Conservation (phyloP, 345 rosid genomes). For the Brassica cretica region DNA sequence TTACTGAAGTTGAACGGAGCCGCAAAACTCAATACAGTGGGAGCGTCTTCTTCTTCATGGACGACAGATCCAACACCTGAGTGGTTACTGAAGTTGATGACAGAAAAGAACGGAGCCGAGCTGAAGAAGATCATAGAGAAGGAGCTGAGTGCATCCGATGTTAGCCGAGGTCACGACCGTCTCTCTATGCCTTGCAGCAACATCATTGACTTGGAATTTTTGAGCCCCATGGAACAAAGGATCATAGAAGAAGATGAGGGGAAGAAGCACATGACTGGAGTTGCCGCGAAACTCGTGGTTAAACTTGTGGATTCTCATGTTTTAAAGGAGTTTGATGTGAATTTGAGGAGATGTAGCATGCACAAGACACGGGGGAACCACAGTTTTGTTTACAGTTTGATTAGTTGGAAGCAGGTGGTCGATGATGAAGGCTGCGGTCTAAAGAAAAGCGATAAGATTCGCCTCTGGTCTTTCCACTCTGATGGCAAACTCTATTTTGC, state of each 20-base stretch:
- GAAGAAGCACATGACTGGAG: not conserved
- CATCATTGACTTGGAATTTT: not conserved
- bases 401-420: not conserved
- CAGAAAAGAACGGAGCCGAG: not conserved
- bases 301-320: not conserved
- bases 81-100: constrained; percentile 4
- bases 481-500: not conserved
- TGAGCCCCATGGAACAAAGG: not conserved
- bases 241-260: not conserved
- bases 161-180: not conserved
- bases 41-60: not conserved
- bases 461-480: not conserved
- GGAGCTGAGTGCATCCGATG: not conserved
- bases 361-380: not conserved
- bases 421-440: not conserved
- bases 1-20: not conserved
- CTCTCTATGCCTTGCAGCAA: constrained; percentile 7
- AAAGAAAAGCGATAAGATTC: not conserved
- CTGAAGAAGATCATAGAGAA: constrained; percentile 7
- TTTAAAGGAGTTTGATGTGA: not conserved
- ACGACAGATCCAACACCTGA: not conserved
- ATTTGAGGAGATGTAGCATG: not conserved
- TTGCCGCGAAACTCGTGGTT: not conserved
- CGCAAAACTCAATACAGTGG: not conserved
- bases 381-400: not conserved